Base-by-base conservation (phyloP, 805 yeast species). In the Candida ulmi region DNA sequence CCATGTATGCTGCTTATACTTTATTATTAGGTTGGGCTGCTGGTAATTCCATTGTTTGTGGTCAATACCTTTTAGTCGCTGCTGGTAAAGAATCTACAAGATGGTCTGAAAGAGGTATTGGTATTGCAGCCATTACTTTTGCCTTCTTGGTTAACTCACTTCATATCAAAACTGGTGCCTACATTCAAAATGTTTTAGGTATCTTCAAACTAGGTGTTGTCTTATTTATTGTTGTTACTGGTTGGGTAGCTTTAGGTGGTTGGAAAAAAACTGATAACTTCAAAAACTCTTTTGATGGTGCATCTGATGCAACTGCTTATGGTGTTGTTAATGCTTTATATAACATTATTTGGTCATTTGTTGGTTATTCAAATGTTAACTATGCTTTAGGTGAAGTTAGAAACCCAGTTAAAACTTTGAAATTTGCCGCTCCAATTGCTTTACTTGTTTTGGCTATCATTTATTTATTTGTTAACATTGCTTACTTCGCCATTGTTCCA, bases 1-100 rank as follows among this genome's bases (percentile, higher is more conserved):
- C 73, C 16, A 68, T 76, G 66, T 79, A 75, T 46, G 88, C 87
- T 0, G 67, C 88, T 3, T 82, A 83, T 54, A 78, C 80, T 15
- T 78, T 86, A 53, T 72, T 83, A 52, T 66, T 86, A 36, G 93
- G 93, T 28, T 86, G 90, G 87, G 90, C 95, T 17, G 79, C 93
- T 11, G 86, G 90, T 59, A 83, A 84, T 60, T 80, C 90, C 17
- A 77, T 83, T 37, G 86, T 83, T 27, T 83, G 83, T 47, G 95
- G 95, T 24, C 83, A 81, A 54, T 85, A 83, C 62, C 69, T 86
- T 44, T 67, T 85, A 43, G 75, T 74, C 30, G 95, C 95, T 11
- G 88, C 90, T 7, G 81, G 76, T 30, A 71, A 66, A 15, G 82
- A 78, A 43, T 70, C 75, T 8, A 78, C 83, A 11, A 72, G 79